Evolutionary conservation across 768 basidiomycete genomes (phyloP).

Genomic region (Kwoniella bestiolae): DNA sequence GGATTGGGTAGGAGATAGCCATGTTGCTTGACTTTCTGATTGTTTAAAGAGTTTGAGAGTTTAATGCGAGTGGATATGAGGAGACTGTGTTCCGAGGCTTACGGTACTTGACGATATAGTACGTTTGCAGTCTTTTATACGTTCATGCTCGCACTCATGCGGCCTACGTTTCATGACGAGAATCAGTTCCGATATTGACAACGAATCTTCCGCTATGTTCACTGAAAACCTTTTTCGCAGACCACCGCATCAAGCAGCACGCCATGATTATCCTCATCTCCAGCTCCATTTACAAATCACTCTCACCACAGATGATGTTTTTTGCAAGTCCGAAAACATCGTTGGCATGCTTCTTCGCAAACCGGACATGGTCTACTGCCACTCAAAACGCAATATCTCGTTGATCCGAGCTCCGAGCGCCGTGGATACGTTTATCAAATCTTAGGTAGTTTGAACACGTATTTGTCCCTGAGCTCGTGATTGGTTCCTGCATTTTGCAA

Average conservation of each 20-base stretch:
- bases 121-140: neutral
- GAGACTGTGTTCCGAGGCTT: too few relatives aligned
- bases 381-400: slow-evolving; percentile 11
- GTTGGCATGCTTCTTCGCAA: neutral
- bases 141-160: neutral
- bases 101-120: too few relatives aligned
- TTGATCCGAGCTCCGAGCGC: slow-evolving; percentile 7
- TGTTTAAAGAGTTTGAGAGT: too few relatives aligned
- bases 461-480: slow-evolving; percentile 4
- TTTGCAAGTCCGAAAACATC: too few relatives aligned
- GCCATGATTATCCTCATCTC: too few relatives aligned
- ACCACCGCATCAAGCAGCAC: too few relatives aligned
- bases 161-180: neutral
- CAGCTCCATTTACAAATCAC: too few relatives aligned
- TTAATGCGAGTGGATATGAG: too few relatives aligned
- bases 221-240: neutral
- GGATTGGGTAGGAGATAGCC: slow-evolving; percentile 34
- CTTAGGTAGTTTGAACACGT: neutral
- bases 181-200: neutral
- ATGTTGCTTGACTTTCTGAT: slow-evolving; percentile 11
- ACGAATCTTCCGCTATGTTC: too few relatives aligned
- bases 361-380: neutral
- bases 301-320: too few relatives aligned
- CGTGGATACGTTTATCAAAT: neutral
- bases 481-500: neutral